Conservation (phyloP, 495 filamentous ascomycete species). For the Penicillium alfredii region DNA sequence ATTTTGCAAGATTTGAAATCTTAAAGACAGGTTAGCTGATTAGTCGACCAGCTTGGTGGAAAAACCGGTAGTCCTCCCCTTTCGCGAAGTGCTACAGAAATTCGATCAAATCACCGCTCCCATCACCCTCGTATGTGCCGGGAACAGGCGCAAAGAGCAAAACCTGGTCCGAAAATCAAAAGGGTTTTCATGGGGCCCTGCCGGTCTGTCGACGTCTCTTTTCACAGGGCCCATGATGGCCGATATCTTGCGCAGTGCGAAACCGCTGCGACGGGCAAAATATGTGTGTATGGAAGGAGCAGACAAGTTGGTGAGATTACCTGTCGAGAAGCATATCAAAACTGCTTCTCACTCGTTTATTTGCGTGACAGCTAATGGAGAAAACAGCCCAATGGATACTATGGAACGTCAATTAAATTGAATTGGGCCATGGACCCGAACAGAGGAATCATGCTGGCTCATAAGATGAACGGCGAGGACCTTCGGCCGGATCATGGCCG, state of each 20-base stretch:
- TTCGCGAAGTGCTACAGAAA: slow-evolving; percentile 67
- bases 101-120: slow-evolving; percentile 85
- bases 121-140: slow-evolving; percentile 88
- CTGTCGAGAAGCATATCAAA: not conserved
- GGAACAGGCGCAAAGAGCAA: slow-evolving; percentile 91
- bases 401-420: slow-evolving; percentile 83
- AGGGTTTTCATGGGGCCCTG: slow-evolving; percentile 93
- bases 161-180: slow-evolving; percentile 89
- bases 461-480: slow-evolving; percentile 88
- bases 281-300: slow-evolving; percentile 95
- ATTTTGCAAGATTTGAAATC: too few relatives aligned
- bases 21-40: too few relatives aligned
- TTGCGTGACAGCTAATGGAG: slow-evolving; percentile 2
- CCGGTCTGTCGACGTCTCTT: slow-evolving; percentile 80
- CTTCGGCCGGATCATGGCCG: slow-evolving; percentile 85
- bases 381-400: slow-evolving; percentile 73
- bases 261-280: slow-evolving; percentile 62
- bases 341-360: too few relatives aligned
- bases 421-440: slow-evolving; percentile 86
- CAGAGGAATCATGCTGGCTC: slow-evolving; percentile 79
- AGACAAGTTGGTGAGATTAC: slow-evolving; percentile 59
- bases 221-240: slow-evolving; percentile 80
- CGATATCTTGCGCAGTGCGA: slow-evolving; percentile 65
- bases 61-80: slow-evolving; percentile 64
- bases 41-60: slow-evolving; percentile 55